Base-by-base conservation (phyloP, 2,329 filamentous ascomycete genomes). In the Cladosporium sp. region DNA sequence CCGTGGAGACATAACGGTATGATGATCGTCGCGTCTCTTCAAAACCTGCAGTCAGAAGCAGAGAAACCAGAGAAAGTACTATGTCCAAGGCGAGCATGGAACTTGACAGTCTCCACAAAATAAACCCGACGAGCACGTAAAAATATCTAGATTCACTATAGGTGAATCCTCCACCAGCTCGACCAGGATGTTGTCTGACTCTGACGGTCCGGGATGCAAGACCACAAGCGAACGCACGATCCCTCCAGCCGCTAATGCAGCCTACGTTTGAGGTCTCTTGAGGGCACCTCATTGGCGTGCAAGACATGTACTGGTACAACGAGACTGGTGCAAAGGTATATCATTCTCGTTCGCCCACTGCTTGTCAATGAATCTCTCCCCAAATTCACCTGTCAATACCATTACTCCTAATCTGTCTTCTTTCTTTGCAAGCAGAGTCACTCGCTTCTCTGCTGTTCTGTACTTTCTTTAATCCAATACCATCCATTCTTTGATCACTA, bases 371-470 rank as follows among this genome's bases (percentile, higher is more conserved):
- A 16, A 30, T 58, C 16, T n/a, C 23, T 30, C 26, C 16, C 11
- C 30, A 21, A 58, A 6, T 13, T 43, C 34, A 39, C n/a, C 54
- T 46, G 34, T 36, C 16, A 7, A 43, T 26, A 26, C 36, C 36
- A 26, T 28, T 46, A 25, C 36, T 46, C 32, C 32, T 61, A 36
- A 51, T 48, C 26, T n/a, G 14, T 11, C 32, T 67, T 63, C 54
- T 70, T 70, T 65, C 70, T 71, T 69, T 71, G 73, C 74, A 74
- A 69, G 71, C 75, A 78, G 77, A 78, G 76, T 81, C 81, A 79
- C 79, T 83, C 79, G 76, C 77, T 80, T 77, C 72, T 79, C 73
- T 72, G 76, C 75, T 61, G 62, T 66, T 58, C 68, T 51, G n/a
- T 67, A 60, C 63, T 49, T 49, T 66, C 53, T 65, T 66, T 70